Base-by-base conservation (phyloP, 495 filamentous ascomycete species). In the Lasiosphaeria hispida region DNA sequence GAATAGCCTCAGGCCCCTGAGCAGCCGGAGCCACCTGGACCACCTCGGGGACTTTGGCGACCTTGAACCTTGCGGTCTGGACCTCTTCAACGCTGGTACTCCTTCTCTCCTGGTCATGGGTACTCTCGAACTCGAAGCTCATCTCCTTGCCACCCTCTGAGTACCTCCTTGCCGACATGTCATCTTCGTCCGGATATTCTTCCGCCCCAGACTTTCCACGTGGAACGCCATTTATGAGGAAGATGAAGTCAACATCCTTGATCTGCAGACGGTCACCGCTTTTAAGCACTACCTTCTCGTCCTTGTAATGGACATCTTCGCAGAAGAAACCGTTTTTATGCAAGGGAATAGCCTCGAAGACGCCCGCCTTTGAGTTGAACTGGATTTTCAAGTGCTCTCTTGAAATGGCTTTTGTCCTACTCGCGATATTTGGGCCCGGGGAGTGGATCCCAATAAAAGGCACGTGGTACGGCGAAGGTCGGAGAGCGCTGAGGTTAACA, bases 281-380 rank as follows among this genome's bases (percentile, higher is more conserved):
- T 48, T 84, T 79, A 48, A 96, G 72, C 8, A 84, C 80, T 17
- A 88, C 80, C 14, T 83, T 74, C 37, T 84, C 78, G 39, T 86
- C 84, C 13, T 79, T 76, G 63, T 86, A 79, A 70, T 84, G 87
- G 50, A 85, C 80, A 36, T 88, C 88, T 49, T 96, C 87, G 47
- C 90, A 83, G 59, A 93, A 96, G 35, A 89, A 87, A 34, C 91
- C 91, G 67, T 96, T 97, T 62, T 86, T 83, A 50, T 93, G 91
- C 63, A 93, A 75, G 3, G 95, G 85, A 39, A 87, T 78, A 63
- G 94, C 83, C 66, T 95, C 87, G 58, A 92, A 98, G 11, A 86
- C 69, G 53, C 85, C 81, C 59, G 80, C 82, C 17, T 85, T 80
- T 58, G 85, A 85, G 63, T 93, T 92, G 70, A 90, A 97, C 10